phyloP scores from a whole-genome alignment of 768 basidiomycete genomes.

The Trametes cubensis region DNA sequence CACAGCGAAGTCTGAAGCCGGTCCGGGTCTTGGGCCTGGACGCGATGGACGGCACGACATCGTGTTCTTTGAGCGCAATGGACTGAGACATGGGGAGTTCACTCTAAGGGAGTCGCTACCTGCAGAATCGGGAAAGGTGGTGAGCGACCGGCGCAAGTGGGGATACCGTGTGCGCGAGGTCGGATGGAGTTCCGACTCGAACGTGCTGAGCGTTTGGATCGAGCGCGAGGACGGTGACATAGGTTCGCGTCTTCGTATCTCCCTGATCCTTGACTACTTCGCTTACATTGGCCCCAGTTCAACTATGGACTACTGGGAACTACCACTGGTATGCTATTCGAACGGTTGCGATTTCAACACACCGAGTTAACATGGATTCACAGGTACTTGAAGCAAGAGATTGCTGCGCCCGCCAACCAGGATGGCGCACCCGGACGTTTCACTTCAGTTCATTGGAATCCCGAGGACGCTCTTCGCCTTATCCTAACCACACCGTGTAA shows the following conservation, averaged over 20 bases:
- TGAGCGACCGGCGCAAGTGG: constrained; percentile 48
- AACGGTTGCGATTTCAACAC: not conserved
- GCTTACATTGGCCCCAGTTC: constrained; percentile 53
- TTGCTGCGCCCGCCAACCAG: constrained; percentile 48
- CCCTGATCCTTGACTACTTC: not conserved
- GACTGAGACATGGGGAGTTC: constrained; percentile 90
- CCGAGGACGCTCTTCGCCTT: constrained; percentile 70
- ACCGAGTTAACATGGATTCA: too few relatives aligned
- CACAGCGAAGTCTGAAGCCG: not conserved
- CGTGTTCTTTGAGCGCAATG: constrained; percentile 95
- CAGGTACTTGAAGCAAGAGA: constrained; percentile 94
- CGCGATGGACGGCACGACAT: constrained; percentile 77
- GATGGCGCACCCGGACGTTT: constrained; percentile 52
- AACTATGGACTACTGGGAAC: constrained; percentile 93
- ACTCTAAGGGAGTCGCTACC: constrained; percentile 48
- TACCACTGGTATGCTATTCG: constrained; percentile 75
- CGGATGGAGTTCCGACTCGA: constrained; percentile 88
- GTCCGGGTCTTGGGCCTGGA: constrained; percentile 39
- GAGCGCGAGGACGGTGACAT: constrained; percentile 68
- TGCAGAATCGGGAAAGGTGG: constrained; percentile 23
- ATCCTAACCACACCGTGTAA: constrained; percentile 69
- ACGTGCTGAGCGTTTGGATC: constrained; percentile 83
- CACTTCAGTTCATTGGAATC: constrained; percentile 83
- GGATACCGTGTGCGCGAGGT: constrained; percentile 77
- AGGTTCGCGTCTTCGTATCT: constrained; percentile 48